A percentile compares a stretch with the other conserved stretches of the same genome.
phyloP scores from a whole-genome alignment of 2,329 filamentous ascomycete genomes.

The Talaromyces verruculosus region DNA sequence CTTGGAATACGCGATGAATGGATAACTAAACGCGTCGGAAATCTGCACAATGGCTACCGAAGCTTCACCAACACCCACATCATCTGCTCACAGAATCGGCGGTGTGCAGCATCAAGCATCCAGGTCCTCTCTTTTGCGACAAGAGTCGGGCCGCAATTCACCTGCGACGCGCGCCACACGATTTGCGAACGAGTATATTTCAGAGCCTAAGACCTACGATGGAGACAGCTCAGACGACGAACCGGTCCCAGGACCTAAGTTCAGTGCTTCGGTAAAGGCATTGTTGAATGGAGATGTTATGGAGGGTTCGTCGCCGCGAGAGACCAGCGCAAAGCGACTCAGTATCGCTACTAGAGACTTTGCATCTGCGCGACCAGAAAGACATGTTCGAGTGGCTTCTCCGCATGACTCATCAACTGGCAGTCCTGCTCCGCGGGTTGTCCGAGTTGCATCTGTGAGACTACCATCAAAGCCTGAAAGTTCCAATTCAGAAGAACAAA shows the following conservation, averaged over 20 bases:
- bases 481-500: constrained; percentile 29
- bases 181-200: constrained; percentile 26
- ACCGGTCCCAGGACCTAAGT: constrained; percentile 76
- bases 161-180: constrained; percentile 28
- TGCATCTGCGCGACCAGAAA: constrained; percentile 32
- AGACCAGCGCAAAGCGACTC: constrained; percentile 32
- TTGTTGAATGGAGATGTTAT: constrained; percentile 61
- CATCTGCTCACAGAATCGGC: constrained; percentile 37
- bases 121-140: constrained; percentile 38
- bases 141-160: constrained; percentile 35
- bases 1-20: constrained; percentile 21
- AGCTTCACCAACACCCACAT: constrained; percentile 41
- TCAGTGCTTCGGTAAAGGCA: constrained; percentile 88
- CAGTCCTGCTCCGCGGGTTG: constrained; percentile 44
- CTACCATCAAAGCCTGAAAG: constrained; percentile 35
- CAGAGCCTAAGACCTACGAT: constrained; percentile 36
- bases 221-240: constrained; percentile 95
- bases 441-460: constrained; percentile 38
- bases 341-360: constrained; percentile 24
- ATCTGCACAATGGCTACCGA: constrained; percentile 28
- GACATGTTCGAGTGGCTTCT: constrained; percentile 37
- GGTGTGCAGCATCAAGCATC: constrained; percentile 39
- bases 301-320: constrained; percentile 54
- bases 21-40: constrained; percentile 20
- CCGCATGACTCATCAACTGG: constrained; percentile 42